Evolutionary conservation across 2,329 filamentous ascomycete species (phyloP).

Genomic region (Alternaria sp.): DNA sequence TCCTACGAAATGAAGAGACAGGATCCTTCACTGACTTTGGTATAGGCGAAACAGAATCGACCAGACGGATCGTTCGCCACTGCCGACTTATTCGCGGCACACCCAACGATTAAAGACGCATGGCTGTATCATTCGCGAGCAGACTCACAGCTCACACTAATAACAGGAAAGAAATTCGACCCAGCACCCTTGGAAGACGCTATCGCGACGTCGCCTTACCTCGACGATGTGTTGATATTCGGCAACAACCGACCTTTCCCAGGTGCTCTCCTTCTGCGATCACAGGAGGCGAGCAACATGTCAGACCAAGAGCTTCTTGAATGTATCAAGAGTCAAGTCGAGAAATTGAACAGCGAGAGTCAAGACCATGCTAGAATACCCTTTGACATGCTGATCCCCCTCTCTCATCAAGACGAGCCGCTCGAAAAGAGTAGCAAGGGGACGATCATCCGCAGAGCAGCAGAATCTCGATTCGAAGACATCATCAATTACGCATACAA

Average conservation of each 20-base stretch:
- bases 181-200: conserved; percentile 67
- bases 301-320: conserved; percentile 53
- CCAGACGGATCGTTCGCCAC: conserved; percentile 69
- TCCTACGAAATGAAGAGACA: neutral
- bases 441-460: conserved; percentile 62
- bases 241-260: conserved; percentile 65
- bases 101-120: conserved; percentile 60
- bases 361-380: conserved; percentile 63
- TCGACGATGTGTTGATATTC: conserved; percentile 68
- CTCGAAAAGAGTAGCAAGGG: conserved; percentile 71
- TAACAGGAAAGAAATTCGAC: conserved; percentile 75
- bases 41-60: conserved; percentile 63
- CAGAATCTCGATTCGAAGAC: conserved; percentile 59
- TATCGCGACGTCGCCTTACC: conserved; percentile 56
- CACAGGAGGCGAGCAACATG: conserved; percentile 30
- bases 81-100: conserved; percentile 67
- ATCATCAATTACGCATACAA: conserved; percentile 60
- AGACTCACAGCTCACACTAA: conserved; percentile 68
- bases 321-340: conserved; percentile 55
- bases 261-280: conserved; percentile 64
- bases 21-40: conserved; percentile 1
- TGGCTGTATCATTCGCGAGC: conserved; percentile 70
- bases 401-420: conserved; percentile 46
- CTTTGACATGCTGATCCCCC: conserved; percentile 60
- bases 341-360: conserved; percentile 58